Percentiles rank a stretch among this genome's conserved stretches.
Conservation (phyloP, 768 basidiomycete genomes). For the Russula emetica region DNA sequence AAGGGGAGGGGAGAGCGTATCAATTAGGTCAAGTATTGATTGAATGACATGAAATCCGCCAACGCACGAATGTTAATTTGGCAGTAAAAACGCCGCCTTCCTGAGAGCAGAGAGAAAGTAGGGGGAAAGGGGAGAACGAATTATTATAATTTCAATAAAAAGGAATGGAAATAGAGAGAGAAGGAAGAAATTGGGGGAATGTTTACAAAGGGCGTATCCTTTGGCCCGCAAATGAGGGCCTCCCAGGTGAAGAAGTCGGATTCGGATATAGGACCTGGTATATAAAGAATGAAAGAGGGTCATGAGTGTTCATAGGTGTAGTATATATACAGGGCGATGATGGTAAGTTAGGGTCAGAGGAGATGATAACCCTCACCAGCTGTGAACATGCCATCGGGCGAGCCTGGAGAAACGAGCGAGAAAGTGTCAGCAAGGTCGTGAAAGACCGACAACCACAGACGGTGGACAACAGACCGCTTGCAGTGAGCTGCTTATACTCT, state of each 20-base stretch:
- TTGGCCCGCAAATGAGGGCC: slow-evolving; percentile 88
- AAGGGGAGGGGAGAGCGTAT: background rate
- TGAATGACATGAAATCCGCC: background rate
- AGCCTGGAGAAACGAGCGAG: slow-evolving; percentile 50
- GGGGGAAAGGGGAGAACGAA: no score
- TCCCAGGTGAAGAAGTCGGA: slow-evolving; percentile 97
- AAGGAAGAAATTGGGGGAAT: background rate
- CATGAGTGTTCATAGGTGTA: no score
- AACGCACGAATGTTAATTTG: slow-evolving; percentile 83
- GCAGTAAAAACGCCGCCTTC: slow-evolving; percentile 96
- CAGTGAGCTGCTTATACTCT: slow-evolving; percentile 82
- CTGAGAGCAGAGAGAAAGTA: slow-evolving; percentile 37
- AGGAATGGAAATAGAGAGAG: slow-evolving; percentile 1
- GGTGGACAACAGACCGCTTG: slow-evolving; percentile 61
- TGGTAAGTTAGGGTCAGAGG: background rate
- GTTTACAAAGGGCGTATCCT: slow-evolving; percentile 86
- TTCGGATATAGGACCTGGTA: slow-evolving; percentile 83
- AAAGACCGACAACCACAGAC: slow-evolving; percentile 4
- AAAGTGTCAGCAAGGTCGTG: slow-evolving; percentile 6
- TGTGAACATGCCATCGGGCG: slow-evolving; percentile 95
- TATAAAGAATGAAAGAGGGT: background rate
- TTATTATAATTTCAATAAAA: background rate
- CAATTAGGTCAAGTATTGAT: background rate
- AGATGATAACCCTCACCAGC: slow-evolving; percentile 71
- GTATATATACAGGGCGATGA: slow-evolving; percentile 1